A percentile compares a stretch with the other conserved stretches of the same genome.
phyloP scores from a whole-genome alignment of 2,329 filamentous ascomycete species.

The Paecilomyces sp. region DNA sequence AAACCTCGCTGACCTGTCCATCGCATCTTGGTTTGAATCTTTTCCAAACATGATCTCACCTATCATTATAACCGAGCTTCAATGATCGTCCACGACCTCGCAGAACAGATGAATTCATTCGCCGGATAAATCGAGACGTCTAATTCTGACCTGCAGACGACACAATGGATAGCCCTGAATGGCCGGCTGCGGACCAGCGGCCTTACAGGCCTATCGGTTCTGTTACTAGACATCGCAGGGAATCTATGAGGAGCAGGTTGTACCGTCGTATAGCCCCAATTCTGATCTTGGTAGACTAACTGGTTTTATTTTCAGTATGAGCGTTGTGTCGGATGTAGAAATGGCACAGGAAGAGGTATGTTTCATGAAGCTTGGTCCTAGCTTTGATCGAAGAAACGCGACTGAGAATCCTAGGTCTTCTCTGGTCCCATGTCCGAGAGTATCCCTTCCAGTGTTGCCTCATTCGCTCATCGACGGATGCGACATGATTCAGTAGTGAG shows the following conservation, averaged over 20 bases:
- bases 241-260: slow-evolving; percentile 35
- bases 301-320: slow-evolving; percentile 41
- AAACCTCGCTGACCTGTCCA: not conserved
- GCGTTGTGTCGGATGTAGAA: slow-evolving; percentile 90
- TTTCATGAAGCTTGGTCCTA: slow-evolving; percentile 5
- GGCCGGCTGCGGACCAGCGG: slow-evolving; percentile 15
- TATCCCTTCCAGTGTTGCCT: slow-evolving; percentile 87
- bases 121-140: not conserved
- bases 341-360: slow-evolving; percentile 93
- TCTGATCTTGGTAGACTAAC: not conserved
- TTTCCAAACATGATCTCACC: not conserved
- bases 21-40: not conserved
- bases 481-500: slow-evolving; percentile 80
- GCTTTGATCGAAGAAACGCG: not conserved
- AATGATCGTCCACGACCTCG: not conserved
- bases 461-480: slow-evolving; percentile 75
- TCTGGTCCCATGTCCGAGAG: slow-evolving; percentile 91
- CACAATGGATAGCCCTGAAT: slow-evolving; percentile 23
- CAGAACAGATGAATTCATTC: not conserved
- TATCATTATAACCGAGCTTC: not conserved
- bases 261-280: slow-evolving; percentile 5
- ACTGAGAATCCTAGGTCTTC: slow-evolving; percentile 53
- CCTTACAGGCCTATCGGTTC: slow-evolving; percentile 15
- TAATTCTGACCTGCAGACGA: not conserved
- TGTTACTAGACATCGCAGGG: slow-evolving; percentile 20